Evolutionary conservation across 805 yeast genomes (phyloP), one percentile per base, ranked within the genome.

Genomic region (Wickerhamiella australiensis): DNA sequence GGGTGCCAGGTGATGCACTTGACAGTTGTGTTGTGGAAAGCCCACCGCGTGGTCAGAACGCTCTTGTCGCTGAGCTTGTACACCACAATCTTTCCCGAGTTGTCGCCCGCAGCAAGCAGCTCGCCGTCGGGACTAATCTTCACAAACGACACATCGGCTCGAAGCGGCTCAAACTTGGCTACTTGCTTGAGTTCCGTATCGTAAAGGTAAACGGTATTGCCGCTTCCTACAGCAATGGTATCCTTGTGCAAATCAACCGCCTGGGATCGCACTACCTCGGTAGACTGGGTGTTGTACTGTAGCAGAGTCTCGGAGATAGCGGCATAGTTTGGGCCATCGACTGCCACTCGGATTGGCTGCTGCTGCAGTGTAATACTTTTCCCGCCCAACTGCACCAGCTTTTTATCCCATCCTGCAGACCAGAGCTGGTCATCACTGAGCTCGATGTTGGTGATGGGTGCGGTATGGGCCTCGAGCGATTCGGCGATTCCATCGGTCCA

Each of bases 331-430:
- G 66, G 68, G 5, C 60, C 66, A 36, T 60, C 59, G 1, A 68
- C 59, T 1, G 76, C 64, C 5, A 76, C 63, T 9, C 70, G 65
- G 52, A 64, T 72, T 43, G 82, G 85, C 63, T 76, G 86, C 15
- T 66, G 65, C 25, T 64, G 67, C 22, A 58, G 35, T 11, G 69
- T 68, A 20, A 17, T 15, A 5, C 57, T 56, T 18, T 64, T 54
- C 23, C 68, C 70, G 13, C 67, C 60, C 23, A 71, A 53, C 12
- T 65, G 57, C 59, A 74, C 76, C 42, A 87, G 58, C 12, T 76
- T 76, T 60, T 85, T 95, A 65, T 90, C 98, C 97, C 97, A 92
- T 2, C 88, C 94, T 18, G 78, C 70, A n/a, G 86, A 71, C 47
- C 70, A 65, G 17, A 77, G 58, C 11, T 22, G 13, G 17, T 9